phyloP scores from a whole-genome alignment of 2,329 filamentous ascomycete species.

The Claviceps maximensis region DNA sequence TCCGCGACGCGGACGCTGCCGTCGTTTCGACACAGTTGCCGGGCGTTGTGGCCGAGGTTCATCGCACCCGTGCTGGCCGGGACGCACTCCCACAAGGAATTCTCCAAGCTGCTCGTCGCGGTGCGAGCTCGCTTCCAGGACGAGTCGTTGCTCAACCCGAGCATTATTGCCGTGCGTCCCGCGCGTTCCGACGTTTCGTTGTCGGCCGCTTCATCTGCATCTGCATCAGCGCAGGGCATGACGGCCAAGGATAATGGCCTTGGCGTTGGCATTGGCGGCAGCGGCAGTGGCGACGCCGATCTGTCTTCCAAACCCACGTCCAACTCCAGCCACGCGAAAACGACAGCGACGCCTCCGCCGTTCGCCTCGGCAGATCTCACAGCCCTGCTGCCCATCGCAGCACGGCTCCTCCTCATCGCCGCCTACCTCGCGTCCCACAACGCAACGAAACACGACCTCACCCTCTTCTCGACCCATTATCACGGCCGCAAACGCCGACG shows the following conservation, averaged over 20 bases:
- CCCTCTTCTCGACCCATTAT: constrained; percentile 62
- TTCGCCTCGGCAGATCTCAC: constrained; percentile 31
- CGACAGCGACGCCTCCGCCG: background rate
- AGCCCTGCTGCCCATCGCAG: constrained; percentile 53
- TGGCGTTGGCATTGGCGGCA: too few species aligned
- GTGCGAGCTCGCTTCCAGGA: constrained; percentile 58
- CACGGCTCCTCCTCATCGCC: constrained; percentile 60
- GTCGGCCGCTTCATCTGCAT: background rate
- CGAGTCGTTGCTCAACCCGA: constrained; percentile 54
- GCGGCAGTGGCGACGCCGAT: background rate
- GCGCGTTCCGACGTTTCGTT: constrained; percentile 7
- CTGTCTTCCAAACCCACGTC: background rate
- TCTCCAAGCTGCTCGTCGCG: constrained; percentile 67
- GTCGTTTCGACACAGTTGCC: constrained; percentile 55
- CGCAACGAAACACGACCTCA: constrained; percentile 55
- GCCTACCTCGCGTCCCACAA: constrained; percentile 77
- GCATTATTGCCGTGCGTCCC: constrained; percentile 33
- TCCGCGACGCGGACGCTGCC: constrained; percentile 69
- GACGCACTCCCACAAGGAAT: constrained; percentile 65
- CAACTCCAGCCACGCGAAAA: background rate
- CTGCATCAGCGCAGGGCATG: background rate
- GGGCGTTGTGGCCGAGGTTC: constrained; percentile 75
- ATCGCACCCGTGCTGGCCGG: constrained; percentile 62
- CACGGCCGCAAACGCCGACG: constrained; percentile 36
- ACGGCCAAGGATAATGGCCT: background rate